These are phyloP conservation scores for Alternaria brassicae DNA, from an alignment of 2,329 filamentous ascomycete genomes.

Conservation along the genomic window DNA sequence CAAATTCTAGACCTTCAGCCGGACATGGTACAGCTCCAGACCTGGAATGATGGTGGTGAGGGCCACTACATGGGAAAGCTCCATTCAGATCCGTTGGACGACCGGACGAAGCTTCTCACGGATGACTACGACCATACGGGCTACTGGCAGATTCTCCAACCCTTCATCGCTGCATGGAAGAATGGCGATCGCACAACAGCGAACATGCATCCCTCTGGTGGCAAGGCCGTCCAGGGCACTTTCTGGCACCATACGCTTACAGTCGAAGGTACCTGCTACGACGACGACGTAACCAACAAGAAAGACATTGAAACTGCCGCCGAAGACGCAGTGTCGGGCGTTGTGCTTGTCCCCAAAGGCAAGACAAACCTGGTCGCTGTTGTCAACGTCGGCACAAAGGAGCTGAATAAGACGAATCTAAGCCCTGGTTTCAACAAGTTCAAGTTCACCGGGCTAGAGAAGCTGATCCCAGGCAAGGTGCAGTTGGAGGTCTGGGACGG, in stretches of 20 bases:
- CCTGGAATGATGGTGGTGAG: conserved; percentile 54
- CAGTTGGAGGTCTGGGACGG: conserved; percentile 37
- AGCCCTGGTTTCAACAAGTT: conserved; percentile 32
- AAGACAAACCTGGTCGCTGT: conserved; percentile 27
- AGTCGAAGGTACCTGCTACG: conserved; percentile 47
- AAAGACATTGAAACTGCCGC: conserved; percentile 10
- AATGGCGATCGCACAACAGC: conserved; percentile 32
- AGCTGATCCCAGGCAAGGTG: conserved; percentile 28
- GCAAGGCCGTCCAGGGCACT: conserved; percentile 25
- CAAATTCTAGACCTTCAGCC: conserved; percentile 45
- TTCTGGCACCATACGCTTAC: conserved; percentile 34
- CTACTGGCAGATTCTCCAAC: conserved; percentile 44
- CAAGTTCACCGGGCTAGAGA: conserved; percentile 24
- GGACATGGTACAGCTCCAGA: conserved; percentile 51
- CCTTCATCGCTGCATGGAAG: conserved; percentile 52
- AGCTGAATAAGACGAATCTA: conserved; percentile 18
- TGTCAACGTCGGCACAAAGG: conserved; percentile 29
- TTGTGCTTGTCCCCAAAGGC: conserved; percentile 25
- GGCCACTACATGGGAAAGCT: conserved; percentile 52
- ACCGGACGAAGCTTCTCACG: conserved; percentile 35
- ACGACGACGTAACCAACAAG: conserved; percentile 52
- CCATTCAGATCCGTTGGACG: conserved; percentile 45
- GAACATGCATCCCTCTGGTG: conserved; percentile 30
- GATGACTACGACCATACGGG: conserved; percentile 47
- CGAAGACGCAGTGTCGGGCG: conserved; percentile 19